phyloP scores from a whole-genome alignment of 1,284 basidiomycete genomes.

The Rhodotorula sp. region DNA sequence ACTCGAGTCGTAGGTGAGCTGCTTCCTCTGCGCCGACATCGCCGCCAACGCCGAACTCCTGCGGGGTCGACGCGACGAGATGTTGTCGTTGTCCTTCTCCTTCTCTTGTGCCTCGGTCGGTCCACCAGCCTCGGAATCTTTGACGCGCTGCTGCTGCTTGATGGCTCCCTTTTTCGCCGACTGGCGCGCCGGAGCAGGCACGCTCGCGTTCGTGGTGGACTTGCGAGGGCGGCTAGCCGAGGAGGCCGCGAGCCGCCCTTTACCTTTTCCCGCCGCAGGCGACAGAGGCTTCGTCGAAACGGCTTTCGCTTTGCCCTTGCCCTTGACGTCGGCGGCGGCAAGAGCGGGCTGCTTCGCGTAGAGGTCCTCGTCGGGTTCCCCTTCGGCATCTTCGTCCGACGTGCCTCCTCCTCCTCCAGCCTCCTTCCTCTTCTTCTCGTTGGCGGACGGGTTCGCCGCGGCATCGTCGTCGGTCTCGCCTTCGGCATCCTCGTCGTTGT shows the following conservation, averaged over 20 bases:
- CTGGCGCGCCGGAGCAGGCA: too few relatives aligned
- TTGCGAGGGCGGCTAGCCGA: neutral
- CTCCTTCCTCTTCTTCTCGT: neutral
- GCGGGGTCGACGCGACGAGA: too few relatives aligned
- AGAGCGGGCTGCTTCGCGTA: neutral
- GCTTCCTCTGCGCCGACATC: too few relatives aligned
- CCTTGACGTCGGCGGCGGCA: neutral
- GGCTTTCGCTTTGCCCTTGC: conserved; percentile 4
- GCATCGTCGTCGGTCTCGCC: neutral
- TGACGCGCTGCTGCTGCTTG: too few relatives aligned
- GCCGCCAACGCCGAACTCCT: too few relatives aligned
- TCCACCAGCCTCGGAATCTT: too few relatives aligned
- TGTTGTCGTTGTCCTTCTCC: too few relatives aligned
- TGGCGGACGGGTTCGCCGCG: neutral
- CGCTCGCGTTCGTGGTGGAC: too few relatives aligned
- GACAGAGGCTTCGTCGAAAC: neutral
- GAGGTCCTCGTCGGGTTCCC: conserved; percentile 5
- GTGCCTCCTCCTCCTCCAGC: neutral
- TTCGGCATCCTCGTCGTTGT: neutral
- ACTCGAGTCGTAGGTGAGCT: too few relatives aligned
- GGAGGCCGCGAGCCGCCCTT: neutral
- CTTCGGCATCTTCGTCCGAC: conserved; percentile 1
- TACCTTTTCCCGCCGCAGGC: neutral
- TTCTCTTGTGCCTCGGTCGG: neutral
- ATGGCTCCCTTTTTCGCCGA: too few relatives aligned